These are phyloP conservation scores for Sequoiadendron giganteum DNA, from an alignment of 75 land plant species.

Conservation along the genomic window DNA sequence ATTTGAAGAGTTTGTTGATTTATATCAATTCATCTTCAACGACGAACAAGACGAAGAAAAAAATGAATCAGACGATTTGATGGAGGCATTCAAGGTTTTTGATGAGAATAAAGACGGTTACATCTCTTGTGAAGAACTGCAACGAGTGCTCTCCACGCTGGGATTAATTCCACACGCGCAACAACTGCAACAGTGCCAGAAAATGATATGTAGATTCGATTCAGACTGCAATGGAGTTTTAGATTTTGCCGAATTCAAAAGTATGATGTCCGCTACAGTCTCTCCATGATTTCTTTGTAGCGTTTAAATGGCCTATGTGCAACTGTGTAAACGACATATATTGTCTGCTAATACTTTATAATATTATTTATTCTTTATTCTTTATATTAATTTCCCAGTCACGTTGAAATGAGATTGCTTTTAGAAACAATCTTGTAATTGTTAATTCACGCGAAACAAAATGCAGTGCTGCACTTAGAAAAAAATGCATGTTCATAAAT, in stretches of 20 bases:
- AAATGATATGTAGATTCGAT: constrained; percentile 44
- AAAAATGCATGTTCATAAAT: too few relatives aligned
- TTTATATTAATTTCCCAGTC: too few relatives aligned
- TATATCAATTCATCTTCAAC: too few relatives aligned
- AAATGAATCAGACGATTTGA: constrained; percentile 11
- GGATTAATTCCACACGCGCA: constrained; percentile 31
- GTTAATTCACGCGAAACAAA: too few relatives aligned
- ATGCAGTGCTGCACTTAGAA: too few relatives aligned
- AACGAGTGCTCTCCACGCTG: constrained; percentile 33
- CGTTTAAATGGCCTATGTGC: too few relatives aligned
- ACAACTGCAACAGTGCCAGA: constrained; percentile 21
- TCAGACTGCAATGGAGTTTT: constrained; percentile 40
- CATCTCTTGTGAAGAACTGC: constrained; percentile 47
- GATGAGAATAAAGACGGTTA: constrained; percentile 55
- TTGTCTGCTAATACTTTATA: too few relatives aligned
- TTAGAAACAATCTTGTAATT: too few relatives aligned
- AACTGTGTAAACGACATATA: too few relatives aligned
- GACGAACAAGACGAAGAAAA: neutral
- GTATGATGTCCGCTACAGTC: constrained; percentile 30
- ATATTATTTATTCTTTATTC: too few relatives aligned
- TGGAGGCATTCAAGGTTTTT: constrained; percentile 47
- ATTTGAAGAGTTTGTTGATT: too few relatives aligned
- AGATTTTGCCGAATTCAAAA: constrained; percentile 59
- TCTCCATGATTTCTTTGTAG: neutral
- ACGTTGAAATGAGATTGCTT: too few relatives aligned